These are phyloP conservation scores for Cyphellophora europaea DNA, from an alignment of 2,329 filamentous ascomycete genomes.

Conservation along the genomic window DNA sequence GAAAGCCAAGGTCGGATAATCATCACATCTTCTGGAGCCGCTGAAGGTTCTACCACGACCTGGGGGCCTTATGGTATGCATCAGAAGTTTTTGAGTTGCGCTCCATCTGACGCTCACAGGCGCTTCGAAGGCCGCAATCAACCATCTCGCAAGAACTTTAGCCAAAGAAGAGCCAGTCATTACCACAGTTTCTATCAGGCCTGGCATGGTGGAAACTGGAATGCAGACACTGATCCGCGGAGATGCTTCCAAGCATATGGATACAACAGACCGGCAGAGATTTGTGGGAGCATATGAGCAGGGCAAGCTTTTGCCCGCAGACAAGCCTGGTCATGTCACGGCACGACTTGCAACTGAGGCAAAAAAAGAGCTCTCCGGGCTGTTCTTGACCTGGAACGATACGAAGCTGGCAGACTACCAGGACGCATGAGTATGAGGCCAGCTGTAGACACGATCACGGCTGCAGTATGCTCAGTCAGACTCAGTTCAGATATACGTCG, in stretches of 20 bases:
- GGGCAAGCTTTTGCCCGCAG: slow-evolving; percentile 66
- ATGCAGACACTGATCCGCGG: slow-evolving; percentile 83
- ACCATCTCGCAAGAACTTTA: slow-evolving; percentile 66
- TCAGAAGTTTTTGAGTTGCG: neutral
- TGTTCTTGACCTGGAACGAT: slow-evolving; percentile 45
- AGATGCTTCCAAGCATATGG: slow-evolving; percentile 54
- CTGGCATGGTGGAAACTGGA: slow-evolving; percentile 76
- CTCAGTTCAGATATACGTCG: too few relatives aligned
- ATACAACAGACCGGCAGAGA: slow-evolving; percentile 46
- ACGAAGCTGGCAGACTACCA: slow-evolving; percentile 14
- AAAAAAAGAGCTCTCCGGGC: slow-evolving; percentile 60
- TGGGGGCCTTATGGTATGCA: slow-evolving; percentile 67
- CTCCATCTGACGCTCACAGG: neutral
- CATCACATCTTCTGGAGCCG: slow-evolving; percentile 72
- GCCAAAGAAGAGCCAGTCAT: slow-evolving; percentile 69
- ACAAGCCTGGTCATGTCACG: slow-evolving; percentile 79
- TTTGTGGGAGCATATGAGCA: slow-evolving; percentile 63
- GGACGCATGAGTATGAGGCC: too few relatives aligned
- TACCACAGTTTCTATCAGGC: slow-evolving; percentile 61
- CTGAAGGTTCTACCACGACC: slow-evolving; percentile 53
- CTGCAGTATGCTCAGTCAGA: too few relatives aligned
- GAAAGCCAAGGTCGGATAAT: slow-evolving; percentile 61
- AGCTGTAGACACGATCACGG: too few relatives aligned
- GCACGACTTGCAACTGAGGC: slow-evolving; percentile 64
- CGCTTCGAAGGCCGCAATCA: slow-evolving; percentile 72